Conservation (phyloP, 768 basidiomycete genomes). For the Cyclocybe cylindracea region DNA sequence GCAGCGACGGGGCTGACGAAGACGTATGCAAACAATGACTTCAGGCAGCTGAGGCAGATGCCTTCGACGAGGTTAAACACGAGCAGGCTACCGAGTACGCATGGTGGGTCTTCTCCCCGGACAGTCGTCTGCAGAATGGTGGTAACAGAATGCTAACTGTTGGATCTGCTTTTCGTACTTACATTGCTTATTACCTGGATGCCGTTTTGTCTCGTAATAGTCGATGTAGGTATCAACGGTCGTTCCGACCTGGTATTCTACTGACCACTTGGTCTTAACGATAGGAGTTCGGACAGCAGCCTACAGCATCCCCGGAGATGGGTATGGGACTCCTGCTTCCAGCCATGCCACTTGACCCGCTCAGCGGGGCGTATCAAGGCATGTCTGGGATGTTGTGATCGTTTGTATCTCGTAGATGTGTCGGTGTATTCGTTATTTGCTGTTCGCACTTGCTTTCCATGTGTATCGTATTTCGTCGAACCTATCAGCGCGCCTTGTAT, state of each 20-base stretch:
- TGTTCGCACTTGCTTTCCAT: too few species aligned
- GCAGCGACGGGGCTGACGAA: slow-evolving; percentile 80
- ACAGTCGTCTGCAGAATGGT: background rate
- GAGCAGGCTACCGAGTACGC: slow-evolving; percentile 83
- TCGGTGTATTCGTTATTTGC: too few species aligned
- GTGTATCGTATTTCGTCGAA: too few species aligned
- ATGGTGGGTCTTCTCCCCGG: slow-evolving; percentile 44
- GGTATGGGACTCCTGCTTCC: too few species aligned
- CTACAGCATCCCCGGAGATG: too few species aligned
- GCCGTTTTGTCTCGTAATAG: slow-evolving; percentile 15
- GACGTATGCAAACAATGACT: slow-evolving; percentile 80
- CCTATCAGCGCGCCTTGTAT: too few species aligned
- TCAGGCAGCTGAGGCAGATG: slow-evolving; percentile 69
- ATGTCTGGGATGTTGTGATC: too few species aligned
- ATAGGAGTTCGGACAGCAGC: too few species aligned
- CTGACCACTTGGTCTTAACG: slow-evolving; percentile 5
- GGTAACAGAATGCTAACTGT: background rate
- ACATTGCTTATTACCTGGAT: slow-evolving; percentile 1
- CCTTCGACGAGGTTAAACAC: slow-evolving; percentile 79
- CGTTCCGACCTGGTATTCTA: slow-evolving; percentile 22
- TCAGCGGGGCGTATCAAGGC: too few species aligned
- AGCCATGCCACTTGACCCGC: too few species aligned
- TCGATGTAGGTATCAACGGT: slow-evolving; percentile 44
- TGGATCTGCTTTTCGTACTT: background rate
- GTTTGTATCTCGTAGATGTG: too few species aligned